Percentiles rank a stretch among this genome's conserved stretches.
Conservation (phyloP, 495 filamentous ascomycete species). For the Penicillium coprophilum region DNA sequence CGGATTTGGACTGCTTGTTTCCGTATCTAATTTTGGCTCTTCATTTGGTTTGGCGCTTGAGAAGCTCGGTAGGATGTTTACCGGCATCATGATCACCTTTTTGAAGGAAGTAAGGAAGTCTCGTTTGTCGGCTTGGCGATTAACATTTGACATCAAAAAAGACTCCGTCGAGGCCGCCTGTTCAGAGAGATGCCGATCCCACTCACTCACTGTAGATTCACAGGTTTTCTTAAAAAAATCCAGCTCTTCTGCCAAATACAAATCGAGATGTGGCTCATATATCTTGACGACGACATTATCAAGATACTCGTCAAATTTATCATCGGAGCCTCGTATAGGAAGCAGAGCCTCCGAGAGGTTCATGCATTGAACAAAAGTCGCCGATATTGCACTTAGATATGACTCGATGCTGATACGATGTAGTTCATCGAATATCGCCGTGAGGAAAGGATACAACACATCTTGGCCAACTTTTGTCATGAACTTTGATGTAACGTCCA, state of each 20-base stretch:
- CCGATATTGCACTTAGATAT: slow-evolving; percentile 84
- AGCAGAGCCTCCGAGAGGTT: slow-evolving; percentile 68
- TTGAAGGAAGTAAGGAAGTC: slow-evolving; percentile 97
- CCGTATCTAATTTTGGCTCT: slow-evolving; percentile 32
- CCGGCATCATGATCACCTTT: slow-evolving; percentile 98
- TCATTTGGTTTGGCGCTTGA: slow-evolving; percentile 50
- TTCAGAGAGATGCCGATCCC: slow-evolving; percentile 89
- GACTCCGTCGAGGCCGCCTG: slow-evolving; percentile 89
- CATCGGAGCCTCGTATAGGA: slow-evolving; percentile 58
- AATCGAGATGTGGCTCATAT: slow-evolving; percentile 89
- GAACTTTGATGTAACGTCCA: slow-evolving; percentile 72
- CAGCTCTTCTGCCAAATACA: slow-evolving; percentile 91
- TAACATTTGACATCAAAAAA: slow-evolving; percentile 92
- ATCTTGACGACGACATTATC: slow-evolving; percentile 62
- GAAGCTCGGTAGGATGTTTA: slow-evolving; percentile 77
- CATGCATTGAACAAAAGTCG: slow-evolving; percentile 80
- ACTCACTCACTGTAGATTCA: slow-evolving; percentile 73
- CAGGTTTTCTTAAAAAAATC: slow-evolving; percentile 75
- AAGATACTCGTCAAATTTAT: slow-evolving; percentile 56
- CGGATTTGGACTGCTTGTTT: slow-evolving; percentile 34
- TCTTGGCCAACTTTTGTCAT: slow-evolving; percentile 81
- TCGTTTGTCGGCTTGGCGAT: slow-evolving; percentile 89
- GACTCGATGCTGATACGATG: slow-evolving; percentile 72
- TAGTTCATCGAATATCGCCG: slow-evolving; percentile 83
- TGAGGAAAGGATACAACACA: slow-evolving; percentile 83